Evolutionary conservation across 192 early-diverging fungal genomes (phyloP).

Genomic region (Allomyces javanicus): DNA sequence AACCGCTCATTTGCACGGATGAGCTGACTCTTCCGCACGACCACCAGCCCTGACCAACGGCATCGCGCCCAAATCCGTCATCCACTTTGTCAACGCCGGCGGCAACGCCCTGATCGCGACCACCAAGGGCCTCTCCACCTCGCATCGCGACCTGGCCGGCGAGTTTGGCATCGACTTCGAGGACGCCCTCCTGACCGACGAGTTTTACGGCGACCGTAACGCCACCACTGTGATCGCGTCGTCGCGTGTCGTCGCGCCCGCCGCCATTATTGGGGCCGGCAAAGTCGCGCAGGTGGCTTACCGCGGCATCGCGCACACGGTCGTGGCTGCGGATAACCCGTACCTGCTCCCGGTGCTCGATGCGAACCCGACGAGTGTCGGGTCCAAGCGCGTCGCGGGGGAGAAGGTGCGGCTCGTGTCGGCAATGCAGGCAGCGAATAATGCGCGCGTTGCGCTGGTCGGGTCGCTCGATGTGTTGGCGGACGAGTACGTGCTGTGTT

Average conservation of each 20-base stretch:
- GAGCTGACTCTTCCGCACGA: too few relatives aligned
- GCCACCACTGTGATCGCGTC: too few relatives aligned
- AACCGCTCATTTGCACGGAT: too few relatives aligned
- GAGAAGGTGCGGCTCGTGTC: constrained; percentile 33
- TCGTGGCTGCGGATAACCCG: too few relatives aligned
- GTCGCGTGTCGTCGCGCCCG: not conserved
- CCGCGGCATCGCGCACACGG: too few relatives aligned
- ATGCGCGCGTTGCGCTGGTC: constrained; percentile 63
- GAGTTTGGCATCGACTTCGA: constrained; percentile 84
- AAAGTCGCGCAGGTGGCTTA: not conserved
- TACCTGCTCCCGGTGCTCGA: too few relatives aligned
- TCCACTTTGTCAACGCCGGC: constrained; percentile 73
- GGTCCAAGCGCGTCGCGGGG: too few relatives aligned
- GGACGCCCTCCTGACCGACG: constrained; percentile 48
- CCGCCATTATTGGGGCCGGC: not conserved
- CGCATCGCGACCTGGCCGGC: constrained; percentile 57
- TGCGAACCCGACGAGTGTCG: too few relatives aligned
- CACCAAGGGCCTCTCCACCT: constrained; percentile 37
- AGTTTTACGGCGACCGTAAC: constrained; percentile 22
- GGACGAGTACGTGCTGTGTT: constrained; percentile 32
- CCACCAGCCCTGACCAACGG: constrained; percentile 2
- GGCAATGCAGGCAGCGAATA: constrained; percentile 71
- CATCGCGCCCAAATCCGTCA: constrained; percentile 28
- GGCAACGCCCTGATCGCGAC: constrained; percentile 73
- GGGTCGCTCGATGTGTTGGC: constrained; percentile 71